Conservation (phyloP, 768 basidiomycete genomes). For the Stropharia rugosoannulata region DNA sequence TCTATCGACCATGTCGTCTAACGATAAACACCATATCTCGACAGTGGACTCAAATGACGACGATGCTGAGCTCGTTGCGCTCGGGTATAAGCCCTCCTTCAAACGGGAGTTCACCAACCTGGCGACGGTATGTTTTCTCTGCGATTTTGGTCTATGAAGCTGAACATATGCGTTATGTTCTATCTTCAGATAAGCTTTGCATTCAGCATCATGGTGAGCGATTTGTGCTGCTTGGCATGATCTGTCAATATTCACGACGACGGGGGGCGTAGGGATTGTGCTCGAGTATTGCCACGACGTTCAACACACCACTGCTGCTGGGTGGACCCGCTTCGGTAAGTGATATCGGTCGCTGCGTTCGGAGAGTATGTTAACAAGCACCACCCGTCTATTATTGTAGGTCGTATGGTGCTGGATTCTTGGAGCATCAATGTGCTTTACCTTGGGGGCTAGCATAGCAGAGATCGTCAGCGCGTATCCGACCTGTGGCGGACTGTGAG, state of each 20-base stretch:
- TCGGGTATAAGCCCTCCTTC: slow-evolving; percentile 80
- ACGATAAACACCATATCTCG: slow-evolving; percentile 14
- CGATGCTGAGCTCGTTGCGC: slow-evolving; percentile 60
- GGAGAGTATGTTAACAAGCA: slow-evolving; percentile 1
- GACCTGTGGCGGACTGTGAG: slow-evolving; percentile 70
- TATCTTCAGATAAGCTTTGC: slow-evolving; percentile 63
- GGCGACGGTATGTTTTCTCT: slow-evolving; percentile 54
- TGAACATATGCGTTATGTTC: slow-evolving; percentile 4
- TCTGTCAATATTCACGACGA: background rate
- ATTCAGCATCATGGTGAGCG: slow-evolving; percentile 69
- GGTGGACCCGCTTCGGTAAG: slow-evolving; percentile 70
- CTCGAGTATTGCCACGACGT: slow-evolving; percentile 75
- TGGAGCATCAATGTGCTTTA: slow-evolving; percentile 71
- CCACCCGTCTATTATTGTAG: slow-evolving; percentile 21
- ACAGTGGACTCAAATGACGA: slow-evolving; percentile 43
- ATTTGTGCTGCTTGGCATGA: slow-evolving; percentile 7
- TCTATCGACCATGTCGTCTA: slow-evolving; percentile 7
- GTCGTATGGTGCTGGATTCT: slow-evolving; percentile 77
- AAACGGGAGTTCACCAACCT: slow-evolving; percentile 83
- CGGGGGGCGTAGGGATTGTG: slow-evolving; percentile 54
- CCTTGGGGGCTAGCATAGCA: slow-evolving; percentile 69
- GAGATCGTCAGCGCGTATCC: slow-evolving; percentile 78
- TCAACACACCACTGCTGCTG: slow-evolving; percentile 68
- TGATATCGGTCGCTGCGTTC: background rate
- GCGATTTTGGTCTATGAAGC: background rate